Conservation (phyloP, 2,329 filamentous ascomycete species). For the Beauveria pseudobassiana region DNA sequence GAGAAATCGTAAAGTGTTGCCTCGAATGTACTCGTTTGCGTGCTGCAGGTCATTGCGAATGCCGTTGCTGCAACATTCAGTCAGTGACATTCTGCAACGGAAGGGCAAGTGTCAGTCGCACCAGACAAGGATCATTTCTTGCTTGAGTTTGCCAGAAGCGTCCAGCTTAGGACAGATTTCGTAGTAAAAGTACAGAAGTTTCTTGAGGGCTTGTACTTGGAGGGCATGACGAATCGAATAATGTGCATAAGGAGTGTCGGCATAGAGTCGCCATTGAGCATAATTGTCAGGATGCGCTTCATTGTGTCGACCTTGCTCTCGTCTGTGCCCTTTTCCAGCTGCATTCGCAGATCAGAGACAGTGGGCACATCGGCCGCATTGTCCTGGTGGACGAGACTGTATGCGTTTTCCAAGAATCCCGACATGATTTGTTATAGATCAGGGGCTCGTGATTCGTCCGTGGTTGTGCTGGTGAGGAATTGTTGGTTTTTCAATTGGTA, state of each 20-base stretch:
- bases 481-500: conserved; percentile 14
- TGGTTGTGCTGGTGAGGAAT: not conserved
- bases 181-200: conserved; percentile 98
- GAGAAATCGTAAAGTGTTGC: conserved; percentile 95
- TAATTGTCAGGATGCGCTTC: conserved; percentile 92
- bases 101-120: conserved; percentile 29
- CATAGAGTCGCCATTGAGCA: conserved; percentile 98
- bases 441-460: conserved; percentile 5
- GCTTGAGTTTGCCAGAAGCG: conserved; percentile 86
- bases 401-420: conserved; percentile 87
- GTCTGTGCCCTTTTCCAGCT: conserved; percentile 89
- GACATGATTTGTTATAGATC: conserved; percentile 57
- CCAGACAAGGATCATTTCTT: conserved; percentile 99
- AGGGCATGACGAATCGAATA: conserved; percentile 99
- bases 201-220: conserved; percentile 96
- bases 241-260: conserved; percentile 97
- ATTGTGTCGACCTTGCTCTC: conserved; percentile 91
- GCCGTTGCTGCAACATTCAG: conserved; percentile 62
- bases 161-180: conserved; percentile 98
- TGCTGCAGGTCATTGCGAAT: conserved; percentile 97
- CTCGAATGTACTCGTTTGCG: conserved; percentile 95
- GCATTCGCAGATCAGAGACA: conserved; percentile 82
- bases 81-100: not conserved
- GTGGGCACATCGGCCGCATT: conserved; percentile 89
- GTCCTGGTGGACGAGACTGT: conserved; percentile 96